Conservation (phyloP, 2,329 filamentous ascomycete genomes). For the Venturia pyrina region DNA sequence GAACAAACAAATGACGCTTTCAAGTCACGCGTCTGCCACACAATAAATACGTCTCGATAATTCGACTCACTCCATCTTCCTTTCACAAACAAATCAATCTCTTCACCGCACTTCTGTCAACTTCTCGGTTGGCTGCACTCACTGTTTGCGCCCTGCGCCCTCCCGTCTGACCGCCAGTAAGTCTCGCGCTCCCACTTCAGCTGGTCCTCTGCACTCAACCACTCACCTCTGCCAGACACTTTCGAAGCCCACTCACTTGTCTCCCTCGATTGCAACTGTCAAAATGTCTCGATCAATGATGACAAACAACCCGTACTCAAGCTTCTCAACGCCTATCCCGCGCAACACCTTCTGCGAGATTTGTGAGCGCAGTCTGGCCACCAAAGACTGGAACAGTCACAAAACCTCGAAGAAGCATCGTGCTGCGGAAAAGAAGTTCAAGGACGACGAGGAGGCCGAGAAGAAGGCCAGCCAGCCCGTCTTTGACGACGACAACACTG, state of each 20-base stretch:
- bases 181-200: neutral
- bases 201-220: neutral
- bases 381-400: neutral
- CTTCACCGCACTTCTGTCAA: neutral
- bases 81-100: neutral
- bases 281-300: neutral
- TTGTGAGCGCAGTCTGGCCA: neutral
- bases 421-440: neutral
- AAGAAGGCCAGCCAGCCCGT: neutral
- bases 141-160: neutral
- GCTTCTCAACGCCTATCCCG: neutral
- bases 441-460: neutral
- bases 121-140: conserved; percentile 2
- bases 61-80: neutral
- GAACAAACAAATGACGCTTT: neutral
- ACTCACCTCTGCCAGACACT: neutral
- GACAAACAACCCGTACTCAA: neutral
- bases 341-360: neutral
- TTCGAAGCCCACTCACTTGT: neutral
- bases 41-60: neutral
- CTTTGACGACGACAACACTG: neutral
- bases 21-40: neutral
- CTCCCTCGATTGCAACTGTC: neutral
- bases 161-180: neutral
- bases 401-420: conserved; percentile 1